Evolutionary conservation across 768 basidiomycete genomes (phyloP), one percentile per base, ranked within the genome.

Genomic region (Chalciporus sphaerocephalus): DNA sequence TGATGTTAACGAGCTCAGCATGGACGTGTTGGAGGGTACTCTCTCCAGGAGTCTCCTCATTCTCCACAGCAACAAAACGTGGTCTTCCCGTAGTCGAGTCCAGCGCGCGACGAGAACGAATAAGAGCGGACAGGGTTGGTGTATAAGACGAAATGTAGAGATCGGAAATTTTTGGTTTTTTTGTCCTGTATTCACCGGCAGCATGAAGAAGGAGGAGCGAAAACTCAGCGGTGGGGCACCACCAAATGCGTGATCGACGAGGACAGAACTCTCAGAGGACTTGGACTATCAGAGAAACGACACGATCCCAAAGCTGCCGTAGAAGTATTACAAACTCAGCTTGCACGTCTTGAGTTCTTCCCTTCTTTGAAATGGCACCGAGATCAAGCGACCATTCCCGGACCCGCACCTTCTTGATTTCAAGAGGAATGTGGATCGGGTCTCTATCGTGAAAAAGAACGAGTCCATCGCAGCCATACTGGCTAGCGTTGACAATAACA

Each of bases 151-250:
- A 57, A 27, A 60, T 25, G 18, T 49, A 44, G 15, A 37, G 16
- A 5, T 39, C 36, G 7, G 24, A 20, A 10, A 49, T 25, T 2
- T 30, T 22, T 20, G 2, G 15, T 24, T 38, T 27, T n/a, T 32
- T 35, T 22, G 28, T 25, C 24, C 42, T 18, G 44, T 67, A 67
- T 2, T 43, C 43, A 5, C 66, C 68, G 9, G 68, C 64, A 22
- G 68, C 68, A 50, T 69, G 68, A 18, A 69, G 47, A 1, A 67
- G 68, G 32, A 69, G 54, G 30, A 59, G 59, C 2, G 57, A 38
- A 41, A 68, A 57, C 2, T 44, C 53, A 0, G 48, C 32, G 22
- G 48, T 50, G 9, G 48, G 48, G 35, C 43, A 50, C 48, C 48
- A 50, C 35, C 50, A 44, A 12, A 51, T 44, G 3, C 50, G 45